Evolutionary conservation across 1,139 yeast genomes (phyloP), one percentile per base, ranked within the genome.

Genomic region (Sugiyamaella castrensis): DNA sequence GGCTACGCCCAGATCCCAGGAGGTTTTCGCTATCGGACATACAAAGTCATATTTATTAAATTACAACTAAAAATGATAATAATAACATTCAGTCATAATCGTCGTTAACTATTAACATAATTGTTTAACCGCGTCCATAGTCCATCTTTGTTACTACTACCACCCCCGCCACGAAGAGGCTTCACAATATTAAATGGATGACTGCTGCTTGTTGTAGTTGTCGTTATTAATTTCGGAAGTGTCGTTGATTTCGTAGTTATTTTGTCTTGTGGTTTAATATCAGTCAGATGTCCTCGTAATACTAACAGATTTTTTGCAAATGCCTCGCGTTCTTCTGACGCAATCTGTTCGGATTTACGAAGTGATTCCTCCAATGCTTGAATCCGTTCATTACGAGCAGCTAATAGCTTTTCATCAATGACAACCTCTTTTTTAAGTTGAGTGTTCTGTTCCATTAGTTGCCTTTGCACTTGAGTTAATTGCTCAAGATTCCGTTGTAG

Each of bases 151-250:
- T 29, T 29, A 28, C 46, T 40, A 13, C 28, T 46, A n/a, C 31
- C 39, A 19, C 53, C 56, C 3, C 84, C 84, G 1, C 87, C 87
- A 45, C 85, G 71, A 52, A 83, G 63, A 1, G 92, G 91, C 63
- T 81, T 82, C 37, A 84, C 81, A 19, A 84, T 83, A 52, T 81
- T 58, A 45, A 43, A 19, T 39, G 46, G n/a, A 29, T 35, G 13
- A 31, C 45, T 4, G 40, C 30, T 10, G 54, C 60, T 8, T 43
- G 30, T 15, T 26, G n/a, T n/a, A n/a, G n/a, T n/a, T n/a, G 24
- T 19, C 5, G 24, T 5, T 19, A 19, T 19, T 19, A 5, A 19
- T 4, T 19, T 19, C 5, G 24, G 24, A 3, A 19, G 5, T 19
- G 5, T 19, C 24, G 24, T 19, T 5, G 24, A 19, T 19, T 19